phyloP scores from a whole-genome alignment of 306 rosid genomes.

The Corylus avellana region DNA sequence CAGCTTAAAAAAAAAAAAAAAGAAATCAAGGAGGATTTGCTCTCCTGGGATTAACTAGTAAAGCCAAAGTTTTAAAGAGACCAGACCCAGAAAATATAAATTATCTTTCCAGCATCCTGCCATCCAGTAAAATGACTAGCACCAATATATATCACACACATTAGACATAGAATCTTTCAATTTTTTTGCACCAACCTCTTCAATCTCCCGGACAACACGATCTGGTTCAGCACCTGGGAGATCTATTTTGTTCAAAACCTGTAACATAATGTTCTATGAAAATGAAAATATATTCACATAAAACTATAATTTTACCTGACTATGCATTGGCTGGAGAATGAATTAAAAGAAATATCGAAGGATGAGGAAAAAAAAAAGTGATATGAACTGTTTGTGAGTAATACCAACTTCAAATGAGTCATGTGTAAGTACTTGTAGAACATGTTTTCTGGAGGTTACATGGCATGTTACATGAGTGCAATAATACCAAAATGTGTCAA shows the following conservation, averaged over 20 bases:
- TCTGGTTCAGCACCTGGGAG: slow-evolving; percentile 98
- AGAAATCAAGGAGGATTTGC: background rate
- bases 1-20: too few species aligned
- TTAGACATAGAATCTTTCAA: slow-evolving; percentile 3
- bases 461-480: background rate
- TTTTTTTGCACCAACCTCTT: slow-evolving; percentile 60
- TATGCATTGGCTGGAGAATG: slow-evolving; percentile 9
- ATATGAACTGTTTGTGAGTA: background rate
- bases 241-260: slow-evolving; percentile 94
- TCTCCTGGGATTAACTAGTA: background rate
- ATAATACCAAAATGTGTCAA: background rate
- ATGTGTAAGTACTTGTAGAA: background rate
- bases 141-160: background rate
- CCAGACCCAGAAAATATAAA: background rate
- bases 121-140: background rate
- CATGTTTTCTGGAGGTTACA: background rate
- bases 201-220: slow-evolving; percentile 77
- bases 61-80: background rate
- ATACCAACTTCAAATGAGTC: background rate
- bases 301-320: slow-evolving; percentile 12
- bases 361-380: background rate
- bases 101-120: background rate
- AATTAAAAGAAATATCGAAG: background rate
- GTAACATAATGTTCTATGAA: slow-evolving; percentile 28
- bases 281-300: slow-evolving; percentile 10